Evolutionary conservation across 306 rosid species (phyloP).

Genomic region (Ochetophila trinervis): DNA sequence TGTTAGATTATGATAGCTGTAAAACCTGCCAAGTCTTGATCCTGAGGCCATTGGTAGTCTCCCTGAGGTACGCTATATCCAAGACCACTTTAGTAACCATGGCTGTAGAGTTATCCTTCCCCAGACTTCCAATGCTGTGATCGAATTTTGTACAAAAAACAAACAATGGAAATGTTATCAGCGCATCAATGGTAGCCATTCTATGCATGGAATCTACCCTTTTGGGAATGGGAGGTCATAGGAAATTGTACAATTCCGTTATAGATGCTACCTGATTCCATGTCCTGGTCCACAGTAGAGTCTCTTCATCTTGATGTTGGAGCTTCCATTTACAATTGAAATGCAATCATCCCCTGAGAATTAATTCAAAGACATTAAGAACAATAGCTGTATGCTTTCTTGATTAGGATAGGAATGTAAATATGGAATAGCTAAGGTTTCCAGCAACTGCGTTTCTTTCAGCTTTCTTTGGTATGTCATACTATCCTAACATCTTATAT

Average conservation of each 20-base stretch:
- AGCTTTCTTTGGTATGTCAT: background rate
- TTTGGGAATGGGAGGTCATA: background rate
- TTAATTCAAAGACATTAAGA: conserved; percentile 15
- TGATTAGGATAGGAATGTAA: background rate
- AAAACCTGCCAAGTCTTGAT: conserved; percentile 98
- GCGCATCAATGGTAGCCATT: too few species aligned
- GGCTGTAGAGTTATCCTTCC: conserved; percentile 84
- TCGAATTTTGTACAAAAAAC: conserved; percentile 1
- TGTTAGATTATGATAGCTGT: background rate
- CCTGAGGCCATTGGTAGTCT: conserved; percentile 83
- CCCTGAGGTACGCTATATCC: conserved; percentile 78
- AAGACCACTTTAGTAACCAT: conserved; percentile 77
- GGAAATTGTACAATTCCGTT: background rate
- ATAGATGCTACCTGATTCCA: conserved; percentile 74
- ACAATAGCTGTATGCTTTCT: conserved; percentile 6
- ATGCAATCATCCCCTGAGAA: conserved; percentile 92
- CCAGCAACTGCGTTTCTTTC: background rate
- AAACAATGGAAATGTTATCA: background rate
- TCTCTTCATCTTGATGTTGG: conserved; percentile 87
- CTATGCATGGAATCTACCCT: background rate
- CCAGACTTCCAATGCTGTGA: conserved; percentile 93
- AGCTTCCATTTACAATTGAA: conserved; percentile 93
- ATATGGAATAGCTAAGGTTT: too few species aligned
- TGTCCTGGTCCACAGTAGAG: conserved; percentile 96
- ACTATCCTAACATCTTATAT: background rate